phyloP scores from a whole-genome alignment of 768 basidiomycete genomes.

The Obba rivulosa region DNA sequence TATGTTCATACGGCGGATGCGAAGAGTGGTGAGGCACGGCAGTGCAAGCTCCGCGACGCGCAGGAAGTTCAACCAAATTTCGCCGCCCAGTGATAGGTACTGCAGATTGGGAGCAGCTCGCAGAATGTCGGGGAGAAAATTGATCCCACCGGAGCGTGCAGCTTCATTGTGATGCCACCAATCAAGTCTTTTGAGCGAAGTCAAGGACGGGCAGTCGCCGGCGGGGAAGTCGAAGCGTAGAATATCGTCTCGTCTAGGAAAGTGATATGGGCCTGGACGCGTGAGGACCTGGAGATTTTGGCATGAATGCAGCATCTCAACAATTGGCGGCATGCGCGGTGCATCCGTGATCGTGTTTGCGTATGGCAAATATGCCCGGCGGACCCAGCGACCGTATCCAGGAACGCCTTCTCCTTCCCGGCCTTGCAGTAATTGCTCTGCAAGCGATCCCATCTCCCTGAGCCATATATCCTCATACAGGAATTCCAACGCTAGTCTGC shows the following conservation, averaged over 20 bases:
- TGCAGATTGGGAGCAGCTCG: constrained; percentile 46
- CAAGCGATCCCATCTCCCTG: constrained; percentile 23
- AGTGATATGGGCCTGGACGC: constrained; percentile 29
- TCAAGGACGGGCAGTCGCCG: constrained; percentile 34
- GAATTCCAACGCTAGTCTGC: constrained; percentile 35
- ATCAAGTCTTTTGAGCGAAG: constrained; percentile 55
- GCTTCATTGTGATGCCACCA: constrained; percentile 62
- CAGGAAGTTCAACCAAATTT: constrained; percentile 23
- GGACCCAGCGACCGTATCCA: constrained; percentile 36
- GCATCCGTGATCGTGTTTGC: constrained; percentile 39
- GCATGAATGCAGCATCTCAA: constrained; percentile 46
- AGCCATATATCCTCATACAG: constrained; percentile 53
- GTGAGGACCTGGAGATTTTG: constrained; percentile 49
- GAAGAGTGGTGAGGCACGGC: constrained; percentile 46
- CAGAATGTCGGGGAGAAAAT: constrained; percentile 51
- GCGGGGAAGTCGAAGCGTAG: constrained; percentile 47
- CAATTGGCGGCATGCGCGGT: constrained; percentile 27
- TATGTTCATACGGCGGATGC: constrained; percentile 43
- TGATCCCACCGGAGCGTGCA: constrained; percentile 59
- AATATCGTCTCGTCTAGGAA: neutral
- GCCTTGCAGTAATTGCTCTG: constrained; percentile 21
- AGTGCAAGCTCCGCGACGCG: constrained; percentile 30
- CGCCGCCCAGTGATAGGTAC: constrained; percentile 54
- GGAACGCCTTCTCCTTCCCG: constrained; percentile 13
- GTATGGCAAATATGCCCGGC: constrained; percentile 57